phyloP scores from a whole-genome alignment of 2,329 filamentous ascomycete genomes.

The Akanthomyces dipterigenus region DNA sequence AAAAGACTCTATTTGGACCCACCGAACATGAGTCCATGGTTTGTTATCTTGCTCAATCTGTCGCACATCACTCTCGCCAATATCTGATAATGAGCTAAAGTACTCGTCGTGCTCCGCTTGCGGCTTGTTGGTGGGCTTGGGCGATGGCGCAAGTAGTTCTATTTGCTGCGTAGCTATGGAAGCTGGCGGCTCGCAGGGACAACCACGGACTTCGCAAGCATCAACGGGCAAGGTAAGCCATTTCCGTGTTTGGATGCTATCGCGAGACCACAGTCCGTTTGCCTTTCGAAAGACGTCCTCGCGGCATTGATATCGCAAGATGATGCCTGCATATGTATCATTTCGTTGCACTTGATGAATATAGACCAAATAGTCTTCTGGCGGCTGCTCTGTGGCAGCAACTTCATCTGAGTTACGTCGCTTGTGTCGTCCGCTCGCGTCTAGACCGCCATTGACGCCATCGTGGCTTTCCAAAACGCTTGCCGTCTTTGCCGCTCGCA shows the following conservation, averaged over 20 bases:
- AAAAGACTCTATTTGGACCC: constrained; percentile 71
- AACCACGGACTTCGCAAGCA: constrained; percentile 76
- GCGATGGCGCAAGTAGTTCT: constrained; percentile 47
- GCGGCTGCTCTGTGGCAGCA: constrained; percentile 46
- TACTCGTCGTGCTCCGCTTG: constrained; percentile 33
- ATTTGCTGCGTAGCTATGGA: constrained; percentile 32
- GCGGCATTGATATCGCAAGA: constrained; percentile 83
- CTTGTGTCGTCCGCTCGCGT: constrained; percentile 52
- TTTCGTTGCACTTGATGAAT: constrained; percentile 75
- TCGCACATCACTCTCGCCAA: constrained; percentile 21
- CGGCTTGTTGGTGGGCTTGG: constrained; percentile 24
- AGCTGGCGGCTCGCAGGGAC: constrained; percentile 52
- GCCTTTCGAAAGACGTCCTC: constrained; percentile 76
- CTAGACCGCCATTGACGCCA: constrained; percentile 51
- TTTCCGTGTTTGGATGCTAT: constrained; percentile 79
- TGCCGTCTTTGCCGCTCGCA: constrained; percentile 50
- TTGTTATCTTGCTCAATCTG: constrained; percentile 45
- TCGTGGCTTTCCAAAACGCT: constrained; percentile 56
- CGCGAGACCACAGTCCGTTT: constrained; percentile 92
- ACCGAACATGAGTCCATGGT: constrained; percentile 81
- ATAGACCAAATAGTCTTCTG: constrained; percentile 77
- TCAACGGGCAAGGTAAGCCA: constrained; percentile 82
- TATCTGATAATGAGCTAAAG: constrained; percentile 30
- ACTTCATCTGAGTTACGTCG: constrained; percentile 62
- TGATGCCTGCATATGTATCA: constrained; percentile 87